These are phyloP conservation scores for Simplicillium sp. DNA, from an alignment of 2,329 filamentous ascomycete species.

Conservation along the genomic window DNA sequence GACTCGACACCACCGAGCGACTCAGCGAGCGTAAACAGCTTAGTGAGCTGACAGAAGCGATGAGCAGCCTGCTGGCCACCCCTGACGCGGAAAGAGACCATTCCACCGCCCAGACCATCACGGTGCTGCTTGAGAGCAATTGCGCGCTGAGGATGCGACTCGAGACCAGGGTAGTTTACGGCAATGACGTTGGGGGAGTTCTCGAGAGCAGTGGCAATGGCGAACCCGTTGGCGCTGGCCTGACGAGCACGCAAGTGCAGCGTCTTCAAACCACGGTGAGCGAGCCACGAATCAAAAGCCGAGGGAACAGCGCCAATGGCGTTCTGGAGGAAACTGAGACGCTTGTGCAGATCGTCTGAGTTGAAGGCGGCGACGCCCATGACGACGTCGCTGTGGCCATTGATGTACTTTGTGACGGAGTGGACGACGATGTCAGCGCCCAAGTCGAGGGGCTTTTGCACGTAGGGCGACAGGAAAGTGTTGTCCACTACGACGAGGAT, in stretches of 20 bases:
- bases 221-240: slow-evolving; percentile 70
- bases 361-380: slow-evolving; percentile 98
- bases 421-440: slow-evolving; percentile 96
- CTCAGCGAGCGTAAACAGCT: slow-evolving; percentile 90
- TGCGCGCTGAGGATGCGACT: slow-evolving; percentile 75
- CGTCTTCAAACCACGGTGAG: slow-evolving; percentile 93
- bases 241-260: slow-evolving; percentile 86
- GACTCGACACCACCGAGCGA: slow-evolving; percentile 86
- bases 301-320: slow-evolving; percentile 93
- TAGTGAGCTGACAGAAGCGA: slow-evolving; percentile 82
- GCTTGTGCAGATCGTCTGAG: slow-evolving; percentile 64
- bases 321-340: slow-evolving; percentile 88
- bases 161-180: slow-evolving; percentile 91
- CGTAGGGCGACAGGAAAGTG: slow-evolving; percentile 92
- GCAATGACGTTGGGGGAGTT: slow-evolving; percentile 71
- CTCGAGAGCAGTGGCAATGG: slow-evolving; percentile 69
- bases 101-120: slow-evolving; percentile 87
- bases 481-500: slow-evolving; percentile 98
- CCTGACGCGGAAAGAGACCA: slow-evolving; percentile 91
- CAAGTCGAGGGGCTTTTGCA: slow-evolving; percentile 91
- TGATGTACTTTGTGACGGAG: slow-evolving; percentile 98
- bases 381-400: slow-evolving; percentile 91
- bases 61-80: slow-evolving; percentile 81
- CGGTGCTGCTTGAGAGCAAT: slow-evolving; percentile 90
- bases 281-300: slow-evolving; percentile 95